phyloP scores from a whole-genome alignment of 176 grass and related monocot genomes.

The Chrysopogon serrulatus region DNA sequence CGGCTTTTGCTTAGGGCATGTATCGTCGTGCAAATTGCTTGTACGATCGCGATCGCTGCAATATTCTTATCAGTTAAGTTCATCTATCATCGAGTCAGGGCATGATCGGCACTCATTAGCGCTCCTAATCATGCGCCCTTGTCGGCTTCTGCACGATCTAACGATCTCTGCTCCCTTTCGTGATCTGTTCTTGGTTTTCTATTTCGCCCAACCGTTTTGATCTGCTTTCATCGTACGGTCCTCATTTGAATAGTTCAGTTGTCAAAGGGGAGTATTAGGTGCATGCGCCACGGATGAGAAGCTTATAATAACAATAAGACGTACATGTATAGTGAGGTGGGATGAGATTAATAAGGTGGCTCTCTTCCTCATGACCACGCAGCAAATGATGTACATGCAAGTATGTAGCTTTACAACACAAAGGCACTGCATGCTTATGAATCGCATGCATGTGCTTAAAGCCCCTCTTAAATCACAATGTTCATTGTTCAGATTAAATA shows the following conservation, averaged over 20 bases:
- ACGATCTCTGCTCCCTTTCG: not conserved
- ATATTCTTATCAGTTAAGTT: slow-evolving; percentile 15
- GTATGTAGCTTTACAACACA: slow-evolving; percentile 9
- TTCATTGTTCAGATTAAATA: not conserved
- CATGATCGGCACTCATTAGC: slow-evolving; percentile 35
- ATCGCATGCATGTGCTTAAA: slow-evolving; percentile 7
- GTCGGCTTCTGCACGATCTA: slow-evolving; percentile 1
- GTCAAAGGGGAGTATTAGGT: not conserved
- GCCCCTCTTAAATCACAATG: not conserved
- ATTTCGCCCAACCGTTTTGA: not conserved
- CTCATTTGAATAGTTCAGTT: not conserved
- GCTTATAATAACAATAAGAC: not conserved
- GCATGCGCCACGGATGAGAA: not conserved
- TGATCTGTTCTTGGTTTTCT: not conserved
- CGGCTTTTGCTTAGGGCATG: not conserved
- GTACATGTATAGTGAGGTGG: not conserved
- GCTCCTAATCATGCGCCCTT: slow-evolving; percentile 20
- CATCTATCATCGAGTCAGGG: slow-evolving; percentile 17
- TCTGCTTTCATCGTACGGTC: not conserved
- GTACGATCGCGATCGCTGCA: slow-evolving; percentile 21
- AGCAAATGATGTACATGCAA: not conserved
- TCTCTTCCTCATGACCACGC: not conserved
- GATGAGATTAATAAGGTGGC: not conserved
- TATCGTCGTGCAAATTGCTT: slow-evolving; percentile 27
- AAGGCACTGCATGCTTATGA: not conserved